phyloP scores from a whole-genome alignment of 2,329 filamentous ascomycete genomes.

The Aspergillus cejpii region DNA sequence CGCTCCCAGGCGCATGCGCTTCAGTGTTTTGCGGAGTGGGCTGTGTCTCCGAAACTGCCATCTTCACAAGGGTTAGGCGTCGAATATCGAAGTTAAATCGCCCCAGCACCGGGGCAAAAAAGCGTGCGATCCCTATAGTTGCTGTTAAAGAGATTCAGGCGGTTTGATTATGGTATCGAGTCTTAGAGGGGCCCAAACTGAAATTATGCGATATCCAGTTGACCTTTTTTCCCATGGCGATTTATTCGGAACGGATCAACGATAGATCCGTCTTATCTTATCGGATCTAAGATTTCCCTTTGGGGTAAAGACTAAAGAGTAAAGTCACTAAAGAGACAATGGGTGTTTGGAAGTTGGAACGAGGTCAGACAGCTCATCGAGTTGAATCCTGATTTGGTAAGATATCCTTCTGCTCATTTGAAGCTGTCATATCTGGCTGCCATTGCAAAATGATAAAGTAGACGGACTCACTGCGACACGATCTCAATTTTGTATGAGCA shows the following conservation, averaged over 20 bases:
- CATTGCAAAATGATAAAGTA: too few species aligned
- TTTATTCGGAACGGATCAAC: constrained; percentile 22
- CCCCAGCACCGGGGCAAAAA: constrained; percentile 26
- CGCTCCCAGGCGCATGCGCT: constrained; percentile 15
- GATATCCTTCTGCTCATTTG: too few species aligned
- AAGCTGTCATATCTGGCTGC: too few species aligned
- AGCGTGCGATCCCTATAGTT: constrained; percentile 30
- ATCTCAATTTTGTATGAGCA: too few species aligned
- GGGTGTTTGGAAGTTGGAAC: too few species aligned
- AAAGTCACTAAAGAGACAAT: too few species aligned
- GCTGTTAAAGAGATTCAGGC: neutral
- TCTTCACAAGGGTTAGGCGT: constrained; percentile 17
- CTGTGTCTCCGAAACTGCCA: constrained; percentile 22
- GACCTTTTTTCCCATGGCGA: constrained; percentile 18
- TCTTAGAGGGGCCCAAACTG: neutral
- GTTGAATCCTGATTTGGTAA: too few species aligned
- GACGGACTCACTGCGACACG: too few species aligned
- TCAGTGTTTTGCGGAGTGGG: constrained; percentile 15
- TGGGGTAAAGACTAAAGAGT: neutral
- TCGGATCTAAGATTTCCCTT: constrained; percentile 4
- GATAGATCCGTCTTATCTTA: constrained; percentile 27
- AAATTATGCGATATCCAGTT: constrained; percentile 5
- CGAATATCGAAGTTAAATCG: constrained; percentile 10
- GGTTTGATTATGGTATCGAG: neutral
- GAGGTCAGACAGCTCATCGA: too few species aligned